Evolutionary conservation across 2,329 filamentous ascomycete genomes (phyloP).

Genomic region (Phialocephala sp.): DNA sequence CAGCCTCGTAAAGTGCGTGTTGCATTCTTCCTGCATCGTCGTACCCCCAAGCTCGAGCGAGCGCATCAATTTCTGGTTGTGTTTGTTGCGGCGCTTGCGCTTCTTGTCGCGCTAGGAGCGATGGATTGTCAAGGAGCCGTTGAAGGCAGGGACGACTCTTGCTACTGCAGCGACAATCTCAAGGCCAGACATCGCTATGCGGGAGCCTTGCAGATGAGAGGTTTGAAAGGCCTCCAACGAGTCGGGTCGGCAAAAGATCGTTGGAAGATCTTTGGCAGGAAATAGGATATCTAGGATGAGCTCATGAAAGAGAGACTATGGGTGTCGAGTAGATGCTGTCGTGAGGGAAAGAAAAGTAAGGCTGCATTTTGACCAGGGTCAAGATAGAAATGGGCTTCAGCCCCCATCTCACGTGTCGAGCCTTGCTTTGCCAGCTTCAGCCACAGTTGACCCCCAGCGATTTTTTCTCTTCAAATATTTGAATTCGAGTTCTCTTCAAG

Average conservation of each 20-base stretch:
- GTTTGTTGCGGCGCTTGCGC: not conserved
- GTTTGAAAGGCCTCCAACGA: not conserved
- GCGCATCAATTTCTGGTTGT: not conserved
- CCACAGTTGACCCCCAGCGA: not conserved
- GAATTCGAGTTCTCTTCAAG: not conserved
- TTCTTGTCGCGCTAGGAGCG: not conserved
- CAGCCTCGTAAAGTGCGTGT: not conserved
- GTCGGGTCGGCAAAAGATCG: not conserved
- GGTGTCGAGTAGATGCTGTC: not conserved
- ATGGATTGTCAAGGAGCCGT: not conserved
- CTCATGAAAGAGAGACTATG: not conserved
- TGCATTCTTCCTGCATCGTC: not conserved
- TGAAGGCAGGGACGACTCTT: not conserved
- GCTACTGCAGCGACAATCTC: not conserved
- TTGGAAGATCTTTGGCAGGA: too few relatives aligned
- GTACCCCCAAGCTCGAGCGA: not conserved
- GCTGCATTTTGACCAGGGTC: not conserved
- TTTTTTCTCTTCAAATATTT: not conserved
- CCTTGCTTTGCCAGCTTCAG: not conserved
- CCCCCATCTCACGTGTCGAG: not conserved
- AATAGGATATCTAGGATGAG: not conserved
- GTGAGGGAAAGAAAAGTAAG: not conserved
- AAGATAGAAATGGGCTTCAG: not conserved
- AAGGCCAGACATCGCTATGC: not conserved
- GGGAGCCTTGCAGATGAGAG: not conserved